These are phyloP conservation scores for Wickerhamiella australiensis DNA, from an alignment of 805 yeast genomes.

Conservation along the genomic window DNA sequence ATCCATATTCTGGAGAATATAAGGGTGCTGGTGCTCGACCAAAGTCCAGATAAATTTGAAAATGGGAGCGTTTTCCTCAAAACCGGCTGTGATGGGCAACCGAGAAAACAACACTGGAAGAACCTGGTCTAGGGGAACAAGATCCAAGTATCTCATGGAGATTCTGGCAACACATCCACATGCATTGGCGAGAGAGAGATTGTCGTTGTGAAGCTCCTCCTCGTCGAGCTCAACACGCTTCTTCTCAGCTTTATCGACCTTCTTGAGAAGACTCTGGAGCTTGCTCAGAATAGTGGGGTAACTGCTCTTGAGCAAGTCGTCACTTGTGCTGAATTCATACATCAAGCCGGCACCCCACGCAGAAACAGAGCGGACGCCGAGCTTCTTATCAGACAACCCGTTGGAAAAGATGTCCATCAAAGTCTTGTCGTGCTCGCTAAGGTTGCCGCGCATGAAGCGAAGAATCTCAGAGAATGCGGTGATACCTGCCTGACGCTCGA, in stretches of 20 bases:
- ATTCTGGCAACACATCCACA: constrained; percentile 95
- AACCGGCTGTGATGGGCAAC: constrained; percentile 71
- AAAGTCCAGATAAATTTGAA: constrained; percentile 63
- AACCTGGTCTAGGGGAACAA: constrained; percentile 64
- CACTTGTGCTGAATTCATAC: constrained; percentile 39
- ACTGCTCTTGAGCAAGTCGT: constrained; percentile 46
- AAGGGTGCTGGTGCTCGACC: constrained; percentile 46
- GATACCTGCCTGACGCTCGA: constrained; percentile 69
- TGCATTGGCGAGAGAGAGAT: constrained; percentile 83
- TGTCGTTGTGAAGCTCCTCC: constrained; percentile 71
- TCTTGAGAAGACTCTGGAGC: constrained; percentile 58
- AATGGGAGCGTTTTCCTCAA: constrained; percentile 87
- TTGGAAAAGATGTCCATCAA: constrained; percentile 51
- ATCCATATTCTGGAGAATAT: constrained; percentile 39
- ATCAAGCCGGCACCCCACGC: constrained; percentile 91
- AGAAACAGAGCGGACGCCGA: constrained; percentile 75
- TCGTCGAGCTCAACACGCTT: constrained; percentile 35
- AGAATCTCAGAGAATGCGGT: constrained; percentile 89
- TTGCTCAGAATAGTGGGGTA: constrained; percentile 59
- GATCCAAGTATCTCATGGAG: constrained; percentile 54
- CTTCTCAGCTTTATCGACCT: constrained; percentile 59
- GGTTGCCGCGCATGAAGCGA: constrained; percentile 49
- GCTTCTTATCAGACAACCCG: constrained; percentile 61
- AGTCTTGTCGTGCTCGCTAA: constrained; percentile 56
- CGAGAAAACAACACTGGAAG: constrained; percentile 62